Evolutionary conservation across 768 basidiomycete genomes (phyloP), one percentile per base, ranked within the genome.

Genomic region (Udeniomyces megalosporus): DNA sequence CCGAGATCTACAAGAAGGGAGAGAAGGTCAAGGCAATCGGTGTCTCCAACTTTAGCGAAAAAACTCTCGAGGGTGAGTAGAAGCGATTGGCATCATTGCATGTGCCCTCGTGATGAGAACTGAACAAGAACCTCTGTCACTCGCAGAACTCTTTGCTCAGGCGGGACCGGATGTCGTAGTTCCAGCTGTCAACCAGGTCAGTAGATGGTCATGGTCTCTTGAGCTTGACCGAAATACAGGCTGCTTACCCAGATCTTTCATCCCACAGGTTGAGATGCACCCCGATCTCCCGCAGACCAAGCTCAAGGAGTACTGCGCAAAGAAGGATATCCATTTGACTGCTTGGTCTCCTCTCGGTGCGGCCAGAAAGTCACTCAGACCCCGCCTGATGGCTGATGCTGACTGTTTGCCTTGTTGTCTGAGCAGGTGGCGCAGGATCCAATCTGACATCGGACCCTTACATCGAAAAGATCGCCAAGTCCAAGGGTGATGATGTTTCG

Each of bases 381-480:
- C 28, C 12, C 52, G 6, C 26, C 32, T 17, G 7, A 10, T 32
- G 35, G 7, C 34, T 56, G 2, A n/a, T 24, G 35, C 42, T 12
- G 32, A 28, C 50, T 8, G 11, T 10, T 6, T 17, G 4, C 22
- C 10, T 24, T 26, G 28, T 10, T 32, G 14, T 1, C n/a, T 52
- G 8, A 17, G 29, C 22, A 10, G 28, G 38, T 42, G 38, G 38
- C 38, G 17, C 17, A 8, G 54, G 54, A 34, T 57, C 55, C n/a
- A 38, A 38, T 17, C 63, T 65, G 22, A 28, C 52, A 12, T 47
- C 63, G 26, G 50, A 86, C 71, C 72, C 80, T 4, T 76, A 75
- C 50, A 79, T 91, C 28, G 68, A 77, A 50, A 78, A 79, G 59
- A 77, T 89, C 51, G 87, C 86, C 24, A 72, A 80, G 64, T 78